Evolutionary conservation across 2,329 filamentous ascomycete genomes (phyloP), one percentile per base, ranked within the genome.

Genomic region (Cercospora sojina): DNA sequence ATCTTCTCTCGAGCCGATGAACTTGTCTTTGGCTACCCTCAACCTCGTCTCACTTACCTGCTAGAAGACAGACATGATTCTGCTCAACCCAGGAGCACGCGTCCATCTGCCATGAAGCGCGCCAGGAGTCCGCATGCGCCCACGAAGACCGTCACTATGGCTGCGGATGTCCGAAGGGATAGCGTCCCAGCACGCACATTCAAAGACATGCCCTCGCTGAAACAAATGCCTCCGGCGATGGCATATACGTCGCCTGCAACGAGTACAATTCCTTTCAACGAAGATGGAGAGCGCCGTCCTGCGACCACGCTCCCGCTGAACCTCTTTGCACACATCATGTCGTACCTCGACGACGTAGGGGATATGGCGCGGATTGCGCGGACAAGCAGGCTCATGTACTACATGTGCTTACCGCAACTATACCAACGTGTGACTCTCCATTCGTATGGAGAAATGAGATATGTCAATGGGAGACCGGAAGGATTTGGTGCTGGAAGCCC

Each of bases 401-500:
- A 89, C 78, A 88, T 89, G 85, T 81, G 85, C 35, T 79, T 88
- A 2, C 87, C 87, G 20, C 85, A 85, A 64, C 82, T 89, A 47
- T 89, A 88, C 76, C 81, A 82, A 74, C 77, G 79, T 35, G 82
- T 89, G 62, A 83, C 80, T 5, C 78, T 89, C 35, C 84, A 80
- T 62, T 87, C 86, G 7, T 87, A 89, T 74, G 79, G 83, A 59
- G 83, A 84, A 43, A 85, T 88, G 29, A 84, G 86, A 59, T 88
- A 87, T 73, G 79, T 83, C 67, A 80, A 85, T 71, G 85, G 86
- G 59, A 74, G 82, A 49, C 85, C 86, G 0, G 85, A 88, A 73
- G 87, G 87, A 10, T 86, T 84, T 75, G 87, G 87, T n/a, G 83
- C 83, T 62, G 86, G 85, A 1, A 88, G 85, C 69, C 87, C 87